Conservation (phyloP, 2,329 filamentous ascomycete genomes). For the Hymenoscyphus albidus region DNA sequence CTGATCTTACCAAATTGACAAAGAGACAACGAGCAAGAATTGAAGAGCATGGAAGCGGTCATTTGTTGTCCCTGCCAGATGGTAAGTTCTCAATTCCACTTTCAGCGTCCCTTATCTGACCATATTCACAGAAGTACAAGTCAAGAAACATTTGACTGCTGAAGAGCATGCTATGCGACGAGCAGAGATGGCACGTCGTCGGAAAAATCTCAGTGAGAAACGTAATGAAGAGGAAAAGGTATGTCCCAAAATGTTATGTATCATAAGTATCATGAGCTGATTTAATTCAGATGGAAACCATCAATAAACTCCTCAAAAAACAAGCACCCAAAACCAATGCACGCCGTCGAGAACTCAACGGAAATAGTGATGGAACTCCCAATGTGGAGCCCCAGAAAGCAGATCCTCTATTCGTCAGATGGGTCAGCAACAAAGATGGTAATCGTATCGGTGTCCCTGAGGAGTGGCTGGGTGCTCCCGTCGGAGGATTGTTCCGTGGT, state of each 20-base stretch:
- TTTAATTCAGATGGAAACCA: conserved; percentile 70
- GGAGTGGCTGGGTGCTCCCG: conserved; percentile 63
- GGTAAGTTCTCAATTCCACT: conserved; percentile 20
- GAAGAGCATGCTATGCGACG: conserved; percentile 71
- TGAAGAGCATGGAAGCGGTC: conserved; percentile 46
- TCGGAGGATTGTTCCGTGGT: conserved; percentile 54
- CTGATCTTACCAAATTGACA: conserved; percentile 63
- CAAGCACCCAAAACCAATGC: conserved; percentile 72
- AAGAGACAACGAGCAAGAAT: conserved; percentile 61
- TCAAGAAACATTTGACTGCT: conserved; percentile 68
- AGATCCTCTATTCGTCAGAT: conserved; percentile 63
- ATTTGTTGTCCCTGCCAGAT: conserved; percentile 43
- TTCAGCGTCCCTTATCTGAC: conserved; percentile 19
- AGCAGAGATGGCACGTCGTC: conserved; percentile 68
- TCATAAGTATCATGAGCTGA: conserved; percentile 12
- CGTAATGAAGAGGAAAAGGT: conserved; percentile 77
- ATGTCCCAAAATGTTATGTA: conserved; percentile 14
- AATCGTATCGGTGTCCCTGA: conserved; percentile 60
- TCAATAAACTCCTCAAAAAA: conserved; percentile 85
- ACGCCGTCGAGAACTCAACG: conserved; percentile 38
- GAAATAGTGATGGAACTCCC: conserved; percentile 44
- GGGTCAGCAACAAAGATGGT: conserved; percentile 65
- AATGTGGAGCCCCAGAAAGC: conserved; percentile 48
- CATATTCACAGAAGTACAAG: conserved; percentile 53
- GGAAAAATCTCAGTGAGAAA: conserved; percentile 73